Percentiles rank a stretch among this genome's conserved stretches.
phyloP scores from a whole-genome alignment of 306 rosid genomes.

The Casuarina equisetifolia region DNA sequence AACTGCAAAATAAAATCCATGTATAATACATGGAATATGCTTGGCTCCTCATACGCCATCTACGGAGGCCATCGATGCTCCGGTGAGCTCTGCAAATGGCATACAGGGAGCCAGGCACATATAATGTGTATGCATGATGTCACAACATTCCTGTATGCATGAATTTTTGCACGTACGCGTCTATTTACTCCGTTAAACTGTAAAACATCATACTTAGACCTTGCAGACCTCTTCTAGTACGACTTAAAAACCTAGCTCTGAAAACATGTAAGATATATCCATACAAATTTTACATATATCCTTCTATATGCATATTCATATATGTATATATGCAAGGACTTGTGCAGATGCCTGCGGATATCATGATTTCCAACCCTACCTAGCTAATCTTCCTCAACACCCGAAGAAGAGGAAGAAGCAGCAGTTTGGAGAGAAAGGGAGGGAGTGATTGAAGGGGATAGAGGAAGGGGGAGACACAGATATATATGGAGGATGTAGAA shows the following conservation, averaged over 20 bases:
- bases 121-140: background rate
- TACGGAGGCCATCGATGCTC: constrained; percentile 65
- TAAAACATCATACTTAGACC: background rate
- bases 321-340: background rate
- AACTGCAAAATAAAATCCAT: background rate
- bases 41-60: constrained; percentile 99
- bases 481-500: constrained; percentile 12
- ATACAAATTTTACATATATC: too few species aligned
- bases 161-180: background rate
- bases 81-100: constrained; percentile 91
- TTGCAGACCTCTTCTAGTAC: background rate
- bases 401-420: constrained; percentile 20
- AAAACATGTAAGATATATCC: background rate
- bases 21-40: constrained; percentile 57
- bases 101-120: constrained; percentile 99
- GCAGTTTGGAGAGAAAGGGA: constrained; percentile 6
- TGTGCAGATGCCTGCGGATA: background rate
- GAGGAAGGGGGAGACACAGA: constrained; percentile 15
- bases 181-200: background rate
- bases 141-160: background rate
- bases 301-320: background rate
- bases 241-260: background rate
- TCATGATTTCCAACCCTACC: background rate
- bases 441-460: constrained; percentile 30
- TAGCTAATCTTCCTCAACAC: background rate